These are phyloP conservation scores for Globisporangium middletonii DNA, from an alignment of 352 stramenopile genomes.

Conservation along the genomic window DNA sequence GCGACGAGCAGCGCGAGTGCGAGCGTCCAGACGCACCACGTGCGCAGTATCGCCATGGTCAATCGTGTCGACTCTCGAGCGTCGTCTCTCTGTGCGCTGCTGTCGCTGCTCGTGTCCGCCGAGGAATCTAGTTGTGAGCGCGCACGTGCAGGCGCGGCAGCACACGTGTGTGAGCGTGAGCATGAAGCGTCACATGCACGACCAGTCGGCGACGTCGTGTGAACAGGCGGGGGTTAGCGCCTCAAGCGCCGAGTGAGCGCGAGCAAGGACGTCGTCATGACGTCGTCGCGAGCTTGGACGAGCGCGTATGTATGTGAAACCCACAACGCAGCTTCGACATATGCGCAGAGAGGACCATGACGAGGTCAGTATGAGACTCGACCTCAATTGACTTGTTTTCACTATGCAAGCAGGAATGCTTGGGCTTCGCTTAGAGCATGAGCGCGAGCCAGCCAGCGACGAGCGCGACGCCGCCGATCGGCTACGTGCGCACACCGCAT, in stretches of 20 bases:
- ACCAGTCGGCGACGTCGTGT: background rate
- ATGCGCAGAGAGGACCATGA: no score
- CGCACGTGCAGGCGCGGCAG: background rate
- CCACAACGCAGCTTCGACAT: no score
- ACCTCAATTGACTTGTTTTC: background rate
- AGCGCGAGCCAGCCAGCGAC: constrained; percentile 70
- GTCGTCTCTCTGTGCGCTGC: background rate
- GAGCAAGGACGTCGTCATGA: no score
- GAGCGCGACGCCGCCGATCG: constrained; percentile 58
- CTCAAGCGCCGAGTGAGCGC: no score
- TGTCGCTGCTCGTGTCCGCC: background rate
- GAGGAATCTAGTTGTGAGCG: constrained; percentile 16
- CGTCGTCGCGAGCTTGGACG: no score
- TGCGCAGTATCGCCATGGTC: constrained; percentile 13
- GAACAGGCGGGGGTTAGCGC: background rate
- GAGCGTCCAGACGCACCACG: constrained; percentile 27
- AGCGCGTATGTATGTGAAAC: no score
- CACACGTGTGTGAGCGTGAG: background rate
- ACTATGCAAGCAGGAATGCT: background rate
- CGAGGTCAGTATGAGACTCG: no score
- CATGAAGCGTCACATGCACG: background rate
- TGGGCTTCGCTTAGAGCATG: constrained; percentile 29
- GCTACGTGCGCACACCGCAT: constrained; percentile 20
- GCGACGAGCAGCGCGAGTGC: constrained; percentile 23
- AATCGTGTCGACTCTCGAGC: background rate